Conservation (phyloP, 176 grass and related monocot genomes). For the Carex cristatella region DNA sequence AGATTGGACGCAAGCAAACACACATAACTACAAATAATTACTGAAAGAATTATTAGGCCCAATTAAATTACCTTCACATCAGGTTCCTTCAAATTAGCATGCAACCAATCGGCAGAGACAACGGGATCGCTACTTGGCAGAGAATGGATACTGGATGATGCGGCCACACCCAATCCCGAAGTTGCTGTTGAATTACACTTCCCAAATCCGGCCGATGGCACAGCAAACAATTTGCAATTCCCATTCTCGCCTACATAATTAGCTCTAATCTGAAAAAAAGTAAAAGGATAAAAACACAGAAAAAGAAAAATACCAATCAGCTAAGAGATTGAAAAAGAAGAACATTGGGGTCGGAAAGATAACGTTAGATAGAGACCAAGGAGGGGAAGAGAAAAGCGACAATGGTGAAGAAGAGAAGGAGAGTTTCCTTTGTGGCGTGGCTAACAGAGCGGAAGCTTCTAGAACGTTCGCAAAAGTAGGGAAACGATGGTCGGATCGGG, state of each 20-base stretch:
- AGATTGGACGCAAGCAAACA: not conserved
- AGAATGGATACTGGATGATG: constrained; percentile 36
- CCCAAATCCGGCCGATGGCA: constrained; percentile 26
- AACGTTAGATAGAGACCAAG: constrained; percentile 24
- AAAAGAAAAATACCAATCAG: not conserved
- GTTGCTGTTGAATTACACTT: constrained; percentile 41
- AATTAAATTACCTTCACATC: constrained; percentile 59
- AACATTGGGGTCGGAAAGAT: not conserved
- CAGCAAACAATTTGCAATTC: not conserved
- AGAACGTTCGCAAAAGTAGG: constrained; percentile 30
- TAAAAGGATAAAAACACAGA: not conserved
- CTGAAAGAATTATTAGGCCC: not conserved
- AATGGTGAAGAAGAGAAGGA: constrained; percentile 37
- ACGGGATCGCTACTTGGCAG: constrained; percentile 51
- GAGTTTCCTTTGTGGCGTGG: constrained; percentile 50
- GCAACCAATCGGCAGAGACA: constrained; percentile 84
- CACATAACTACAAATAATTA: not conserved
- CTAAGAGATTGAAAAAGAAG: constrained; percentile 10
- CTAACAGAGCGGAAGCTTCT: constrained; percentile 23
- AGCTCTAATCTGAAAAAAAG: constrained; percentile 17
- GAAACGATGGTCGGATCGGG: constrained; percentile 17
- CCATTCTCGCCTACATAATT: not conserved
- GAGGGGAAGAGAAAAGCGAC: constrained; percentile 39
- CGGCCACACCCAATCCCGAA: constrained; percentile 33
- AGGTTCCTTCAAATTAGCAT: constrained; percentile 70